Conservation (phyloP, 169 alveolate species). For the Pseudocohnilembus persalinus region DNA sequence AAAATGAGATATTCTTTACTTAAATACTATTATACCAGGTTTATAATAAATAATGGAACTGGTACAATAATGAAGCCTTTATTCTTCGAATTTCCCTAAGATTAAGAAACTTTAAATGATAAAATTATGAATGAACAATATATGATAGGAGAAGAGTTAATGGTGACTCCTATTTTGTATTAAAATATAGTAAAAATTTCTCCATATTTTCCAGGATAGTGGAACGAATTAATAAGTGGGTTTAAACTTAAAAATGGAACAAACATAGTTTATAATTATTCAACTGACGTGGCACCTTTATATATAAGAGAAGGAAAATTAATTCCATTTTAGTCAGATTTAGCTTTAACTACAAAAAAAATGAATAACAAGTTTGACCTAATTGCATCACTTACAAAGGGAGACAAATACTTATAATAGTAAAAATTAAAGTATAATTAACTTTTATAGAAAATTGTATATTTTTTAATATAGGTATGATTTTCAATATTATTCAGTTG, state of each 20-base stretch:
- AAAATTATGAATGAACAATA: constrained; percentile 30
- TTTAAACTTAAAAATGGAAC: constrained; percentile 3
- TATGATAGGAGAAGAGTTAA: constrained; percentile 42
- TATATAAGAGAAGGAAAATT: constrained; percentile 37
- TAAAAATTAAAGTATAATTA: no score
- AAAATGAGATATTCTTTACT: constrained; percentile 39
- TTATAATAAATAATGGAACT: constrained; percentile 23
- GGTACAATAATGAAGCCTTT: constrained; percentile 45
- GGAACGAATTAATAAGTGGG: constrained; percentile 36
- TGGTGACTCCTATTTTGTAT: constrained; percentile 38
- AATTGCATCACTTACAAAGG: neutral
- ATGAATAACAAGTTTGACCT: no score
- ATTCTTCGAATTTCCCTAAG: constrained; percentile 42
- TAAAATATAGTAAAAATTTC: neutral
- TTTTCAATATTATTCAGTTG: neutral
- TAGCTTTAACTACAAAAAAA: neutral
- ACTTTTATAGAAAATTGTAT: neutral
- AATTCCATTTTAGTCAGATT: neutral
- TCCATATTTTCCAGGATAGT: constrained; percentile 44
- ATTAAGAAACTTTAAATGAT: constrained; percentile 27
- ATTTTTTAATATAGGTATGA: neutral
- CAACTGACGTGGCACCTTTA: constrained; percentile 33
- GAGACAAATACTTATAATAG: neutral
- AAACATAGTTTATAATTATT: constrained; percentile 8
- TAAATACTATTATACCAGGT: constrained; percentile 35